Evolutionary conservation across 2,329 filamentous ascomycete genomes (phyloP).

Genomic region (Setomelanomma holmii): DNA sequence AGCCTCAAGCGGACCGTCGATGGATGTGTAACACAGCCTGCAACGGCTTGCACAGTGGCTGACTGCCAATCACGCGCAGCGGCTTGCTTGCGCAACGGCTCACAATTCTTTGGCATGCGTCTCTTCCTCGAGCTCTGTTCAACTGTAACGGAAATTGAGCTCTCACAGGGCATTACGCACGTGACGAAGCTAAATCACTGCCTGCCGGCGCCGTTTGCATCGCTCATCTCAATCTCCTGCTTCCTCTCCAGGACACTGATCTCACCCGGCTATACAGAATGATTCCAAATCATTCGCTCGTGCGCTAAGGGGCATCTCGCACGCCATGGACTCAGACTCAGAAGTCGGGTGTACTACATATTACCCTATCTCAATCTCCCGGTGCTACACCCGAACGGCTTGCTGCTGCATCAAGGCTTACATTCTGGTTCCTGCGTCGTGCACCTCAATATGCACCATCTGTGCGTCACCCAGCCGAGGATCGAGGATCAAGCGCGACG

Average conservation of each 20-base stretch:
- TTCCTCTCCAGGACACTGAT: no score
- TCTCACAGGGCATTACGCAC: neutral
- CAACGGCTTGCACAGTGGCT: neutral
- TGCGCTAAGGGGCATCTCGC: no score
- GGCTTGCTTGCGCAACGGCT: slow-evolving; percentile 2
- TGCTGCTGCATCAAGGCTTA: slow-evolving; percentile 2
- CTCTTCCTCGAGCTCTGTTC: neutral
- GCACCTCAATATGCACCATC: neutral
- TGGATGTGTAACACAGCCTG: slow-evolving; percentile 3
- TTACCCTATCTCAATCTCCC: slow-evolving; percentile 8
- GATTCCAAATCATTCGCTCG: no score
- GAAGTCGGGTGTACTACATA: neutral
- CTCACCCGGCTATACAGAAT: no score
- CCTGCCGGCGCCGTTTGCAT: neutral
- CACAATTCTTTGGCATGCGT: slow-evolving; percentile 1
- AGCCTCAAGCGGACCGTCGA: slow-evolving; percentile 5
- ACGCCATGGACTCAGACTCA: neutral
- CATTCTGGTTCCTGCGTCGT: slow-evolving; percentile 21
- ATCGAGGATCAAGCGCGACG: neutral
- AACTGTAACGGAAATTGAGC: neutral
- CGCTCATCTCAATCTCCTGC: neutral
- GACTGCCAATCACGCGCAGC: slow-evolving; percentile 11
- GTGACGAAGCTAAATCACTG: neutral
- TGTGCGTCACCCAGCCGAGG: neutral
- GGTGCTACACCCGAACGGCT: slow-evolving; percentile 1